Evolutionary conservation across 257 asterid genomes (phyloP), one percentile per base, ranked within the genome.

Genomic region (Salvia splendens): DNA sequence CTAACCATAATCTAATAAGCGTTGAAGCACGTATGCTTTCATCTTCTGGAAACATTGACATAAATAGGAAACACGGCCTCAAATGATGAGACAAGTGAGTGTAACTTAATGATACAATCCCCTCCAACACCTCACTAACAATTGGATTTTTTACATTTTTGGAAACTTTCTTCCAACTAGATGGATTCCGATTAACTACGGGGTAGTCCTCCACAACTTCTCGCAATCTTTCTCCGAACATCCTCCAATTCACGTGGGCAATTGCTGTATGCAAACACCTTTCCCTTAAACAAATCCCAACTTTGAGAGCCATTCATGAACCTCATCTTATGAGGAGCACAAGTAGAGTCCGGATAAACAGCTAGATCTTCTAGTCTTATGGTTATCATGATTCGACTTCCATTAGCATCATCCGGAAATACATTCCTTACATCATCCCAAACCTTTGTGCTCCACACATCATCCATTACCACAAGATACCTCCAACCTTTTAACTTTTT

Each of bases 101-200:
- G 53, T 52, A 67, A 20, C 71, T 67, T 54, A 53, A 52, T 6
- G 71, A 67, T 20, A 67, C 30, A 36, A 67, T 53, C 53, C 20
- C 12, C 14, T 52, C 49, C 6, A 67, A 38, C 6, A n/a, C 30
- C 5, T 8, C 50, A 12, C 17, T 41, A 40, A 28, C 12, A 12
- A 11, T 35, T 2, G 53, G 42, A 67, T 10, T 67, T 20, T 17
- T 17, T 1, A 17, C 42, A 52, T 12, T 67, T 20, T 24, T 3
- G 0, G 42, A 24, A 24, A 67, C 2, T 17, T 41, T 6, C 8
- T 40, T 43, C 71, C 71, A 51, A 3, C 54, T 52, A 53, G 62
- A 53, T 67, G 1, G 53, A 40, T 41, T 12, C 54, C n/a, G 17
- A 3, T 0, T 1, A 17, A 17, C 20, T 0, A 17, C 20, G 20